Evolutionary conservation across 495 filamentous ascomycete species (phyloP), one percentile per base, ranked within the genome.

Genomic region (Talaromyces liani): DNA sequence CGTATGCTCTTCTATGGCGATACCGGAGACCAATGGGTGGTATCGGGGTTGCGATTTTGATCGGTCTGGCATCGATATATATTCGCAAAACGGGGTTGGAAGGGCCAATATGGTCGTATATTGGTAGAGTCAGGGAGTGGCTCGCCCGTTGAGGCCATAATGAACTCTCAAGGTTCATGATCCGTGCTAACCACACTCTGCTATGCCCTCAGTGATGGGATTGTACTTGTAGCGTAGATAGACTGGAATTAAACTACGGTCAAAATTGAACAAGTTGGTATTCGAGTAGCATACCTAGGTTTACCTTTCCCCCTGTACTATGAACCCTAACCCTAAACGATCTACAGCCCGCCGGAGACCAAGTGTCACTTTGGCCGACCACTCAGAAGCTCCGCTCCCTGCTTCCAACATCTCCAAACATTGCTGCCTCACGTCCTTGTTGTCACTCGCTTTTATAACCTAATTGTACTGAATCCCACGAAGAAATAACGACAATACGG

Each of bases 21-120:
- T 86, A 92, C 68, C 71, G 87, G 24, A 75, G 79, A 64, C 81
- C 87, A 1, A 77, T 79, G 29, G 74, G 82, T 22, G 77, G 80
- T 25, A 67, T 89, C 16, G 84, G 87, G 7, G 41, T 91, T 4
- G 86, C 90, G 61, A 70, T 92, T 16, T 63, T 87, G 20, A 77
- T 92, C 62, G 88, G 82, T 29, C 69, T 85, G 39, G 66, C 86
- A 61, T 84, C 84, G 3, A 72, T 82, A 49, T 85, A 80, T 73
- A 70, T 85, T 22, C 68, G 79, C 24, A 79, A 68, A 66, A 77
- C 66, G 49, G 79, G 79, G n/a, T 22, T 77, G 12, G 80, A 82
- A 61, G 66, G 60, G n/a, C 68, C 72, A 1, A 73, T 80, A 34
- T 75, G 76, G 73, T 70, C 70, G 6, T 77, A 75, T 66, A 9